Conservation (phyloP, 163 green algal genomes). For the Prototheca stagnorum region DNA sequence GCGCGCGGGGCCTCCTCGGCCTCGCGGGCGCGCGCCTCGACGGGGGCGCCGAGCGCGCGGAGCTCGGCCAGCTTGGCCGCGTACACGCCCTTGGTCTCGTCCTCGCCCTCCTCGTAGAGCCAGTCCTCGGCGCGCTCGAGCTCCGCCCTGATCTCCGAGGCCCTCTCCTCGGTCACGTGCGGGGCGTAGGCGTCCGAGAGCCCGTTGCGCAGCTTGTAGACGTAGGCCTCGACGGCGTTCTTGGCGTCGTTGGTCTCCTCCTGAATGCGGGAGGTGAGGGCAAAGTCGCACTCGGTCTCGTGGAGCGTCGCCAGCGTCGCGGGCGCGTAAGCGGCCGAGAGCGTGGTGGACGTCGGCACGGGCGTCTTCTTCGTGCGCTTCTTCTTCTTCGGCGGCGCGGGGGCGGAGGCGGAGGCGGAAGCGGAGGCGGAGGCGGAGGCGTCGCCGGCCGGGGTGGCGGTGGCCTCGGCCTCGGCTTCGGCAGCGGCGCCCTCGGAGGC, state of each 20-base stretch:
- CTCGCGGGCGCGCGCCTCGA: constrained; percentile 42
- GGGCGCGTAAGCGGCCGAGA: constrained; percentile 15
- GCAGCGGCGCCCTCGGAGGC: constrained; percentile 6
- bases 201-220: constrained; percentile 75
- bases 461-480: no score
- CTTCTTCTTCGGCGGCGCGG: constrained; percentile 32
- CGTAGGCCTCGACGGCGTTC: constrained; percentile 84
- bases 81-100: constrained; percentile 82
- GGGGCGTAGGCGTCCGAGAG: constrained; percentile 36
- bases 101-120: constrained; percentile 97
- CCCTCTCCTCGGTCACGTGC: constrained; percentile 37
- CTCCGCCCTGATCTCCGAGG: constrained; percentile 7
- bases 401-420: no score
- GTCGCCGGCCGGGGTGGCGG: not conserved
- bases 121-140: constrained; percentile 68
- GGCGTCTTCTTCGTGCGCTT: constrained; percentile 50
- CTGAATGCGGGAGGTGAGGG: constrained; percentile 54
- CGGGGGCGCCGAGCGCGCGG: constrained; percentile 39
- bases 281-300: constrained; percentile 54
- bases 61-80: constrained; percentile 69
- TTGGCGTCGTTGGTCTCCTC: constrained; percentile 87
- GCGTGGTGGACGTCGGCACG: constrained; percentile 32
- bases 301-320: constrained; percentile 27
- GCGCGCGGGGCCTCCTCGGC: constrained; percentile 22
- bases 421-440: no score